Conservation (phyloP, 495 filamentous ascomycete genomes). For the Daldinia grandis region DNA sequence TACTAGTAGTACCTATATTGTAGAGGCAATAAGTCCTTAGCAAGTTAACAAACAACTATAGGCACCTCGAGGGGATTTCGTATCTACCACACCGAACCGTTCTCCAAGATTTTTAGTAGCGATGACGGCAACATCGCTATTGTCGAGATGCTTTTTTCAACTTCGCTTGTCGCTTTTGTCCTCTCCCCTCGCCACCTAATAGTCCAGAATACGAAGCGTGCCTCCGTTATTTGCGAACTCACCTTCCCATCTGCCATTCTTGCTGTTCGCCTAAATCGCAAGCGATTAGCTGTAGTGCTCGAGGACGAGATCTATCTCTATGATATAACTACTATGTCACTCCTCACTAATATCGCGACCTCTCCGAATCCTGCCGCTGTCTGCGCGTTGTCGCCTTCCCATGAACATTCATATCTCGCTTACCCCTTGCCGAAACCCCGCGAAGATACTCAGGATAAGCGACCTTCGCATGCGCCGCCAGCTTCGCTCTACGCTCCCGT, state of each 20-base stretch:
- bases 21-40: background rate
- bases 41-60: constrained; percentile 45
- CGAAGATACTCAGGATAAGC: constrained; percentile 62
- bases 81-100: constrained; percentile 95
- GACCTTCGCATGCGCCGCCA: constrained; percentile 86
- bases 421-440: constrained; percentile 89
- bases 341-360: constrained; percentile 88
- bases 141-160: constrained; percentile 98
- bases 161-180: constrained; percentile 93
- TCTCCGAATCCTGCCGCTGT: constrained; percentile 92
- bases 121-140: constrained; percentile 92
- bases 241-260: constrained; percentile 95
- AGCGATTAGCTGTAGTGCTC: constrained; percentile 88
- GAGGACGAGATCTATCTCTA: constrained; percentile 98
- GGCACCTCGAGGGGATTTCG: constrained; percentile 92
- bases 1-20: background rate
- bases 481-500: constrained; percentile 76
- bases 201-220: constrained; percentile 97
- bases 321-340: constrained; percentile 97
- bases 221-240: constrained; percentile 97
- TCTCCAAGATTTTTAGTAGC: constrained; percentile 90
- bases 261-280: constrained; percentile 91
- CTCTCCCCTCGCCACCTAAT: constrained; percentile 87
- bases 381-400: constrained; percentile 89
- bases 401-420: constrained; percentile 93